Evolutionary conservation across 2,329 filamentous ascomycete genomes (phyloP), one percentile per base, ranked within the genome.

Genomic region (Lasiodiplodia sp.): DNA sequence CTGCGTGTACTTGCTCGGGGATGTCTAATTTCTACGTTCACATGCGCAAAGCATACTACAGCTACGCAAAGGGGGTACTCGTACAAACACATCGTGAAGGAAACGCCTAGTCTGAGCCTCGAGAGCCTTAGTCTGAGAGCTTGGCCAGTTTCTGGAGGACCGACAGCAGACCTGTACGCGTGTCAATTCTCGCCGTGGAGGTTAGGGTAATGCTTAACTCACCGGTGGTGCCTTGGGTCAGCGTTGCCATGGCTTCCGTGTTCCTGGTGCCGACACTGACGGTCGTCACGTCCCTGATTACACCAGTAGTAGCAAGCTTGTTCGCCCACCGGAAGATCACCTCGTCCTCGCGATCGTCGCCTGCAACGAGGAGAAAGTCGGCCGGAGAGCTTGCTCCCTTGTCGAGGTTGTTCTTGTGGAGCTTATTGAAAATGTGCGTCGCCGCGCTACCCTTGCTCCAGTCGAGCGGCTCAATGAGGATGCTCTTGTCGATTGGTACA

Each of bases 321-420:
- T 97, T 97, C 21, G 95, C 96, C 95, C 96, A 98, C 71, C 90
- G 90, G 82, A 97, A 98, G 23, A 97, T 91, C 73, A 93, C 91
- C 77, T 98, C 95, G 72, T 98, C 96, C 73, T 97, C 95, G 38
- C 95, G 90, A 52, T 94, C 93, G 75, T 97, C 94, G 47, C 95
- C 95, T 40, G 94, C 88, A 7, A 97, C 92, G 82, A 97, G 89
- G 68, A 98, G 81, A 79, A 97, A 98, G 77, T 97, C 93, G 0
- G 93, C 67, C 89, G 82, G 69, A 85, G 84, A 55, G 49, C 37
- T 56, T 12, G 63, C 65, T 40, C 55, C 37, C 25, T 74, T 74
- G 11, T 71, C 69, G n/a, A 62, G 47, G 16, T 58, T 60, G 28
- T 47, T 62, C 56, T 64, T 63, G 66, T 53, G 58, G 23, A 82